Evolutionary conservation across 1,284 basidiomycete species (phyloP).

Genomic region (Irpex lacteus): DNA sequence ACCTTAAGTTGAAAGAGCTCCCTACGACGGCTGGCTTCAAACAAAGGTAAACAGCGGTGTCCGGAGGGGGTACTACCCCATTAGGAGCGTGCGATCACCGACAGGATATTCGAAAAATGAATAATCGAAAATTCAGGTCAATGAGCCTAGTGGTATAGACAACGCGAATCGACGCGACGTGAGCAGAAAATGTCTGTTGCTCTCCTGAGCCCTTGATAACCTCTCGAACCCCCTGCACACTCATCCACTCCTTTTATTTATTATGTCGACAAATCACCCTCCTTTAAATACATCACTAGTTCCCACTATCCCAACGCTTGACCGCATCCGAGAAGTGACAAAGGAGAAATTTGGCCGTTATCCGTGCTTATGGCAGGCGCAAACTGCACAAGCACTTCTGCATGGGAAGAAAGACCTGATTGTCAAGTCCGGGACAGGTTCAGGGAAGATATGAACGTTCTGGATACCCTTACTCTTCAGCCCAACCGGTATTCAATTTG

Average conservation of each 20-base stretch:
- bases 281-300: neutral
- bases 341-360: neutral
- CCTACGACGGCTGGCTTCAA: neutral
- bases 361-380: slow-evolving; percentile 22
- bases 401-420: slow-evolving; percentile 19
- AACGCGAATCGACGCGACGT: neutral
- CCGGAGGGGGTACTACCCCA: neutral
- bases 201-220: no score
- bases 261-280: neutral
- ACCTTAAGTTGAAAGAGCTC: neutral
- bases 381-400: slow-evolving; percentile 12
- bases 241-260: neutral
- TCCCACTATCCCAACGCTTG: neutral
- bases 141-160: neutral
- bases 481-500: slow-evolving; percentile 22
- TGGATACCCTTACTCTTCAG: slow-evolving; percentile 29
- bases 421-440: slow-evolving; percentile 23
- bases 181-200: no score
- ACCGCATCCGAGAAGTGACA: neutral
- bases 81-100: neutral
- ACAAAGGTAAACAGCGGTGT: neutral
- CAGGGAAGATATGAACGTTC: slow-evolving; percentile 30
- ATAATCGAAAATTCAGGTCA: neutral
- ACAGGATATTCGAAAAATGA: neutral
- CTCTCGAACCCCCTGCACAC: no score